phyloP scores from a whole-genome alignment of 1,139 yeast genomes.

The Kurtzmaniella natalensis region DNA sequence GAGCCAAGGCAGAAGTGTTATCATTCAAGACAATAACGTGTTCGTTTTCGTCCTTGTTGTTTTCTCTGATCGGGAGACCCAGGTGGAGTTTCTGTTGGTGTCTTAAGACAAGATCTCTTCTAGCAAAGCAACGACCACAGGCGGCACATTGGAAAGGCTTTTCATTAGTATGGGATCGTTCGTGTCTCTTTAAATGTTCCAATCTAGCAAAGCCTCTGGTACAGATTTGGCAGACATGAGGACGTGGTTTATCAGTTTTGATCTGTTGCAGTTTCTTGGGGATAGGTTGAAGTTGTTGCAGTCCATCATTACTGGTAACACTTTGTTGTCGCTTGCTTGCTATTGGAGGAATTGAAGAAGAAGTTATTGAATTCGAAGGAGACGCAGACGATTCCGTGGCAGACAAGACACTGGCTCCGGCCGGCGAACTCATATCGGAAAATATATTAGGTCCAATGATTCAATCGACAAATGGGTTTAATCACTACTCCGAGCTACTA shows the following conservation, averaged over 20 bases:
- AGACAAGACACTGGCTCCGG: neutral
- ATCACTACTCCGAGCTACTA: neutral
- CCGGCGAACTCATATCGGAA: conserved; percentile 2
- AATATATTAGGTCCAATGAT: no score
- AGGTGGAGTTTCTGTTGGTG: conserved; percentile 43
- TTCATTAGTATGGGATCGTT: conserved; percentile 30
- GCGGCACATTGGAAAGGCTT: conserved; percentile 44
- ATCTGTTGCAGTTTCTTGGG: conserved; percentile 82
- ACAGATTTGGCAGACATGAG: conserved; percentile 27
- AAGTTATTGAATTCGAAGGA: no score
- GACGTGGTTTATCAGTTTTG: conserved; percentile 57
- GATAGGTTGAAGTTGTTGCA: conserved; percentile 68
- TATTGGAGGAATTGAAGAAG: no score
- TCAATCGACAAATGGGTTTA: no score
- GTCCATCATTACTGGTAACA: no score
- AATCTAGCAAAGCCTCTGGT: conserved; percentile 31
- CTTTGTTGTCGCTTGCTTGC: no score
- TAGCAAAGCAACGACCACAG: conserved; percentile 47
- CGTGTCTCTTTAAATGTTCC: conserved; percentile 31
- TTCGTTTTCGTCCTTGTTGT: conserved; percentile 20
- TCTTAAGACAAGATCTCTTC: conserved; percentile 44
- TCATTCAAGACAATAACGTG: conserved; percentile 41
- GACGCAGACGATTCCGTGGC: neutral
- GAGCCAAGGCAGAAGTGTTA: conserved; percentile 43
- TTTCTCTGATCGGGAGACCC: conserved; percentile 14